Base-by-base conservation (phyloP, 345 rosid genomes). In the Geranium rotundifolium region DNA sequence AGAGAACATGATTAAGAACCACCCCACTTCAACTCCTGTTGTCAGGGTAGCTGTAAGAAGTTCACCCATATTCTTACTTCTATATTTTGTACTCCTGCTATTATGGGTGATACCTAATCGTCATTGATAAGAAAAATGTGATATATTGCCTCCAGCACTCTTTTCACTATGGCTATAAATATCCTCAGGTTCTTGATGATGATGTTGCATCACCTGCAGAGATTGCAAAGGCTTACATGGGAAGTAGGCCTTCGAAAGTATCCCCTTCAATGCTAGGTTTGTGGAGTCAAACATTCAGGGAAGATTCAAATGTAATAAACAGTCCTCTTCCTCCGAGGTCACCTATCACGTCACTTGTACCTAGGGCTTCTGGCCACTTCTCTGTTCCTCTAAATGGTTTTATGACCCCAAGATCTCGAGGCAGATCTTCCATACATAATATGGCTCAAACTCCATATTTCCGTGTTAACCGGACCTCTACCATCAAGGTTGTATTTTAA, bases 171-270 rank as follows among this genome's bases (percentile, higher is more conserved):
- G 60, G 69, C 63, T 64, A 37, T 62, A 34, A 56, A 57, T 76
- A 57, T 71, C 54, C 63, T 29, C 84, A 95, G 99, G 91, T 82
- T 59, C 69, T 76, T 52, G 90, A 85, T 76, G 27, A 23, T 23
- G 80, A 88, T 68, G 74, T 73, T 73, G 85, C 85, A 59, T 83
- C 95, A 58, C 97, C 99, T 64, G 86, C 89, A 56, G 93, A 88
- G 85, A 93, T 95, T 77, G 97, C 99, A 72, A 90, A 82, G 78
- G 92, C 88, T 65, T 93, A 83, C 85, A 93, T 90, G 97, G 89
- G 86, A 56, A 80, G 84, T 72, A 82, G 92, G 80, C 84, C 89
- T 58, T 82, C 90, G 54, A 86, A 82, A 74, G 81, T 82, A 61
- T 81, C 88, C 50, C 80, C 88, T 19, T 79, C 92, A 67, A 75